phyloP scores from a whole-genome alignment of 2,329 filamentous ascomycete genomes.

The Penicillium sp. region DNA sequence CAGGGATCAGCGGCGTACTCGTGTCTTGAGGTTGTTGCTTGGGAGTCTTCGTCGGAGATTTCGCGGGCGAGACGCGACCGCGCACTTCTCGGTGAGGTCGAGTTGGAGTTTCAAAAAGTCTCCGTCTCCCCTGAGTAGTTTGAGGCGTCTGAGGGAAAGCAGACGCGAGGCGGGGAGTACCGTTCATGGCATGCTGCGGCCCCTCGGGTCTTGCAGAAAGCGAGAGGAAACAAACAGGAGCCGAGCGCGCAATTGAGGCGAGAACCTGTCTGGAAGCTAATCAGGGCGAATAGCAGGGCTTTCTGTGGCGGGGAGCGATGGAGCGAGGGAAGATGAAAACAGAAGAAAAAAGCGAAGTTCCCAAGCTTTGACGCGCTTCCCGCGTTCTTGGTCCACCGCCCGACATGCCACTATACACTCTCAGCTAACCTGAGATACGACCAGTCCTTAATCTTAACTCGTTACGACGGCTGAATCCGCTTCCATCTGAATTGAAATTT shows the following conservation, averaged over 20 bases:
- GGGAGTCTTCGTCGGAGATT: slow-evolving; percentile 18
- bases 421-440: too few species aligned
- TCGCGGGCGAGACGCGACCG: slow-evolving; percentile 20
- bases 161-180: slow-evolving; percentile 74
- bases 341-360: slow-evolving; percentile 19
- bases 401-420: slow-evolving; percentile 15
- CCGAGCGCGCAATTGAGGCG: too few species aligned
- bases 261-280: too few species aligned
- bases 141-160: slow-evolving; percentile 72
- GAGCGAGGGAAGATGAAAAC: neutral
- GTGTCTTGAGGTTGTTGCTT: slow-evolving; percentile 17
- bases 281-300: too few species aligned
- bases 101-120: slow-evolving; percentile 27
- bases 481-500: too few species aligned
- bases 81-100: slow-evolving; percentile 22
- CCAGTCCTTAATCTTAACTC: too few species aligned
- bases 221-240: too few species aligned
- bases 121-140: slow-evolving; percentile 38
- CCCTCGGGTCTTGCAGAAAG: slow-evolving; percentile 9
- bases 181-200: slow-evolving; percentile 66
- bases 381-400: slow-evolving; percentile 22
- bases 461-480: too few species aligned
- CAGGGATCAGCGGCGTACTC: slow-evolving; percentile 65
- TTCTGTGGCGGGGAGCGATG: slow-evolving; percentile 1
- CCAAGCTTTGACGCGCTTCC: too few species aligned